Evolutionary conservation across 1,139 yeast genomes (phyloP).

Genomic region (Geotrichum aggregatum): DNA sequence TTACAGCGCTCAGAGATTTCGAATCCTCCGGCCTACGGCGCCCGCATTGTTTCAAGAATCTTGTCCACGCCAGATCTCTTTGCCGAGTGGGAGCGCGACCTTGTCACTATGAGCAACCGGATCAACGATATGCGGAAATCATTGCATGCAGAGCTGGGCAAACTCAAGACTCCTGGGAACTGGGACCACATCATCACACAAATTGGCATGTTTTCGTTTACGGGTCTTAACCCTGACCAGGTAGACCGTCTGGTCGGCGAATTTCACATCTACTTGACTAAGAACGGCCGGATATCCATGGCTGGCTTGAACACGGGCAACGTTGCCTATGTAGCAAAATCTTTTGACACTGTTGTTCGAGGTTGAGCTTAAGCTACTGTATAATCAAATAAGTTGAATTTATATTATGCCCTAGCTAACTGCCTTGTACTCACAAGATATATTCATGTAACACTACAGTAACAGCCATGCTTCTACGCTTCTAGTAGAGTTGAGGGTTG

Average conservation of each 20-base stretch:
- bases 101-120: slow-evolving; percentile 70
- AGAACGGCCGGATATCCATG: slow-evolving; percentile 87
- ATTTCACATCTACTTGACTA: slow-evolving; percentile 76
- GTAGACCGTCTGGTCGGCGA: slow-evolving; percentile 65
- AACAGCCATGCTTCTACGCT: too few species aligned
- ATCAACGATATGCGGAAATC: slow-evolving; percentile 64
- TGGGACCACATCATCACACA: slow-evolving; percentile 88
- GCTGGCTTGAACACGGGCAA: slow-evolving; percentile 81
- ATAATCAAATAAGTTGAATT: too few species aligned
- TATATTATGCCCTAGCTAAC: too few species aligned
- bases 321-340: slow-evolving; percentile 75
- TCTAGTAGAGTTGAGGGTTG: too few species aligned
- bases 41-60: slow-evolving; percentile 77
- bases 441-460: too few species aligned
- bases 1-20: slow-evolving; percentile 85
- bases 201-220: slow-evolving; percentile 95
- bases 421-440: too few species aligned
- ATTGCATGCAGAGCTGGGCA: slow-evolving; percentile 49
- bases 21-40: slow-evolving; percentile 92
- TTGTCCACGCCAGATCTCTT: slow-evolving; percentile 60
- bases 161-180: slow-evolving; percentile 55
- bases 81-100: slow-evolving; percentile 73
- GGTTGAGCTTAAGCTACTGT: too few species aligned
- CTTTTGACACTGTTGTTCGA: slow-evolving; percentile 43
- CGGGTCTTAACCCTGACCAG: slow-evolving; percentile 71